Conservation (phyloP, 1,284 basidiomycete species). For the Flammula alnicola region DNA sequence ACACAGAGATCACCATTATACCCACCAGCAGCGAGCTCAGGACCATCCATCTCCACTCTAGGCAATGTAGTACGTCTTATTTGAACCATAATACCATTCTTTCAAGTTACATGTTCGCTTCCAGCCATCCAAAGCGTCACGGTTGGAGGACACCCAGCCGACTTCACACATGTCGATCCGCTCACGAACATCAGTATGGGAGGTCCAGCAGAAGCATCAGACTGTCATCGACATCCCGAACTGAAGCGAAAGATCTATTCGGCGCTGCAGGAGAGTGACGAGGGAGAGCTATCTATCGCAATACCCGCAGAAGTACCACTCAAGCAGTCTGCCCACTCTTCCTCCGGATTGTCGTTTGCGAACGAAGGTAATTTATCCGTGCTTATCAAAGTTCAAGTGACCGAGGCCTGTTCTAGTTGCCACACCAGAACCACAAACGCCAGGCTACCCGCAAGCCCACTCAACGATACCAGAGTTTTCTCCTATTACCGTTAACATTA, state of each 20-base stretch:
- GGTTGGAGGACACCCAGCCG: conserved; percentile 68
- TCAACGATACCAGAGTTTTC: conserved; percentile 65
- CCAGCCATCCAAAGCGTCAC: conserved; percentile 77
- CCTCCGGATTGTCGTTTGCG: conserved; percentile 33
- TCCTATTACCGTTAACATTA: conserved; percentile 78
- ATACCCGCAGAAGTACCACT: conserved; percentile 84
- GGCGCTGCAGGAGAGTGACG: conserved; percentile 87
- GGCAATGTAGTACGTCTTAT: conserved; percentile 74
- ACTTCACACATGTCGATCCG: conserved; percentile 81
- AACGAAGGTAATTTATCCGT: conserved; percentile 23
- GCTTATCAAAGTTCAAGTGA: not conserved
- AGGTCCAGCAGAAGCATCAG: conserved; percentile 63
- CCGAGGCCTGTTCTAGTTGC: conserved; percentile 55
- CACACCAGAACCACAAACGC: conserved; percentile 79
- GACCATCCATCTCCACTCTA: conserved; percentile 84
- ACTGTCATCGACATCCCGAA: conserved; percentile 91
- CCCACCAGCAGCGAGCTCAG: conserved; percentile 78
- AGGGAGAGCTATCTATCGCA: conserved; percentile 92
- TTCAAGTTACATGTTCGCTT: conserved; percentile 22
- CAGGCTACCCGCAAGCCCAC: conserved; percentile 52
- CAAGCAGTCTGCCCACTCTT: conserved; percentile 56
- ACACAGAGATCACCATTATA: conserved; percentile 88
- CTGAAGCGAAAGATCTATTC: conserved; percentile 93
- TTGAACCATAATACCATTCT: not conserved
- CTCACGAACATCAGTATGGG: conserved; percentile 71